Conservation (phyloP, 2,329 filamentous ascomycete genomes). For the Exophiala sp. region DNA sequence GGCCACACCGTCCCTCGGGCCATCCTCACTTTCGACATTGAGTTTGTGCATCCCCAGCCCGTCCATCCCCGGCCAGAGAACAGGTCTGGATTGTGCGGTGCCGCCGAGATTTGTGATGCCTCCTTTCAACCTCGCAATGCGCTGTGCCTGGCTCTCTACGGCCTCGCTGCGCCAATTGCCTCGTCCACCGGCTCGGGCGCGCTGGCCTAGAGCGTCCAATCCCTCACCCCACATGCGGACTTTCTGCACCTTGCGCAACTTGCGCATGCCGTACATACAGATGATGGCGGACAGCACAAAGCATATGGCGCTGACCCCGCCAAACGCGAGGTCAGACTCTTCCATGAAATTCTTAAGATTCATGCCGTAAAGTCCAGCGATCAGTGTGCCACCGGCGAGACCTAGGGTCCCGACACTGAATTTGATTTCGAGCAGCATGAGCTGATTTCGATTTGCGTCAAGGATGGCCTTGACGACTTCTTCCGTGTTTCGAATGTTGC, state of each 20-base stretch:
- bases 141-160: slow-evolving; percentile 36
- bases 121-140: slow-evolving; percentile 36
- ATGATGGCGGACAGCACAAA: slow-evolving; percentile 68
- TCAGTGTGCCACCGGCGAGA: slow-evolving; percentile 88
- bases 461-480: slow-evolving; percentile 97
- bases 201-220: slow-evolving; percentile 32
- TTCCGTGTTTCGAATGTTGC: slow-evolving; percentile 93
- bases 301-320: slow-evolving; percentile 64
- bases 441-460: slow-evolving; percentile 93
- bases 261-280: slow-evolving; percentile 75
- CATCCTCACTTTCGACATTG: slow-evolving; percentile 4
- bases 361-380: slow-evolving; percentile 99
- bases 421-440: slow-evolving; percentile 95
- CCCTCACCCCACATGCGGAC: slow-evolving; percentile 76
- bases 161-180: slow-evolving; percentile 42
- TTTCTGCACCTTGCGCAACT: slow-evolving; percentile 77
- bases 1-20: background rate
- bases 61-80: slow-evolving; percentile 31
- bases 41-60: slow-evolving; percentile 28
- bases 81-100: slow-evolving; percentile 19
- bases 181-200: slow-evolving; percentile 25
- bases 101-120: background rate
- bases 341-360: slow-evolving; percentile 98
- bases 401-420: slow-evolving; percentile 93
- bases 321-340: slow-evolving; percentile 82